These are phyloP conservation scores for Ceratocystiopsis sp. DNA, from an alignment of 2,329 filamentous ascomycete genomes.

Conservation along the genomic window DNA sequence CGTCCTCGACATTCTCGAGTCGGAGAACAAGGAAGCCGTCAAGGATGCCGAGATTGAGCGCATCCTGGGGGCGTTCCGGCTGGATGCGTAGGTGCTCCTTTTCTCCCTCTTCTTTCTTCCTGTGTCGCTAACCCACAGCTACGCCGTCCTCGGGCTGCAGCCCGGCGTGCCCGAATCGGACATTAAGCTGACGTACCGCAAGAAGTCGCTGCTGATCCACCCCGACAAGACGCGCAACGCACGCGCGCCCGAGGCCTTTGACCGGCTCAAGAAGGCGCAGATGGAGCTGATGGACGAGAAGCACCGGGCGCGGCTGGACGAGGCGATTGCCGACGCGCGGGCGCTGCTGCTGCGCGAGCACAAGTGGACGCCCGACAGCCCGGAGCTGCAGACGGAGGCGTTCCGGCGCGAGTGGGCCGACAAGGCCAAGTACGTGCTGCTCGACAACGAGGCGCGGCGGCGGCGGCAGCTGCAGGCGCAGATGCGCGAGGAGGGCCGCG, in stretches of 20 bases:
- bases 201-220: slow-evolving; percentile 97
- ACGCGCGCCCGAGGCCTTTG: slow-evolving; percentile 83
- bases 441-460: slow-evolving; percentile 79
- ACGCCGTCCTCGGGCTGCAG: slow-evolving; percentile 88
- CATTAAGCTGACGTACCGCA: slow-evolving; percentile 87
- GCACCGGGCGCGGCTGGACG: slow-evolving; percentile 69
- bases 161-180: slow-evolving; percentile 90
- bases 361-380: slow-evolving; percentile 79
- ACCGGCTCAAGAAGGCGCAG: slow-evolving; percentile 90
- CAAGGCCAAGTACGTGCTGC: slow-evolving; percentile 75
- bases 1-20: slow-evolving; percentile 64
- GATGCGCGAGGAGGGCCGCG: slow-evolving; percentile 89
- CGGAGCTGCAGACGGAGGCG: slow-evolving; percentile 67
- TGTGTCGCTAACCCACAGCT: slow-evolving; percentile 31
- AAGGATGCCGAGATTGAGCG: slow-evolving; percentile 97
- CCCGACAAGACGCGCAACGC: slow-evolving; percentile 94
- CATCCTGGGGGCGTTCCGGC: slow-evolving; percentile 77
- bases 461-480: slow-evolving; percentile 78
- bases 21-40: slow-evolving; percentile 76
- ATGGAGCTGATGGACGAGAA: slow-evolving; percentile 88
- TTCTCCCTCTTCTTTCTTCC: neutral
- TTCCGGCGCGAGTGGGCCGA: slow-evolving; percentile 78
- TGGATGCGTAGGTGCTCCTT: slow-evolving; percentile 32
- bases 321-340: slow-evolving; percentile 88
- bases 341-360: slow-evolving; percentile 88